Conservation (phyloP, 2,329 filamentous ascomycete genomes). For the Colletotrichum siamense region DNA sequence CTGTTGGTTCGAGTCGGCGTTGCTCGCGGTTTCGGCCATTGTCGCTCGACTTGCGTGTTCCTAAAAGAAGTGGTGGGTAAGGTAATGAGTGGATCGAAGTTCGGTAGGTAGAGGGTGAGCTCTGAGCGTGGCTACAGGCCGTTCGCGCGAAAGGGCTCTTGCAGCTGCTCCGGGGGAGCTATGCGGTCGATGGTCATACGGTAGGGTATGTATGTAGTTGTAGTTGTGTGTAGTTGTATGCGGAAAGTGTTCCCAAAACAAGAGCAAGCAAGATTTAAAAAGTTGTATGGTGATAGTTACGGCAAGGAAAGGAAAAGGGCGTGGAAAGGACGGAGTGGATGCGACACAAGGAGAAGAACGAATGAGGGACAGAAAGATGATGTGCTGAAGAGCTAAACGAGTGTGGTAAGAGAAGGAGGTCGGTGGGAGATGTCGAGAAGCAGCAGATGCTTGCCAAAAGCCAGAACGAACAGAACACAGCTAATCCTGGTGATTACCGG, state of each 20-base stretch:
- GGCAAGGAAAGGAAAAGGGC: background rate
- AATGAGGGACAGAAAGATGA: constrained; percentile 6
- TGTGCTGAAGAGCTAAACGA: constrained; percentile 21
- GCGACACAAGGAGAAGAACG: constrained; percentile 6
- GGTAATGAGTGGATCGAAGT: background rate
- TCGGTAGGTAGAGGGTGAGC: background rate
- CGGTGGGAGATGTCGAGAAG: constrained; percentile 16
- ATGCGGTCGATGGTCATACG: constrained; percentile 14
- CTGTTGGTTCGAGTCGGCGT: constrained; percentile 40
- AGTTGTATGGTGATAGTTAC: background rate
- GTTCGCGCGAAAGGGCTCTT: background rate
- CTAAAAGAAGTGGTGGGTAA: background rate
- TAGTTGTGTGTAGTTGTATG: background rate
- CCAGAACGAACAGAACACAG: constrained; percentile 5
- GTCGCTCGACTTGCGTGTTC: constrained; percentile 1
- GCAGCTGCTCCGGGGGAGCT: constrained; percentile 23
- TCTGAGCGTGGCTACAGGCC: background rate
- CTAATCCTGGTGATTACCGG: constrained; percentile 1
- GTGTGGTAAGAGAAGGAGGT: constrained; percentile 22
- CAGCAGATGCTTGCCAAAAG: constrained; percentile 5
- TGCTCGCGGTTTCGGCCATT: constrained; percentile 32
- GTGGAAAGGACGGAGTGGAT: constrained; percentile 4
- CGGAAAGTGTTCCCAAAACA: background rate
- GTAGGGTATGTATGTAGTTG: background rate
- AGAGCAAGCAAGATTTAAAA: background rate